Base-by-base conservation (phyloP, 176 grass and related monocot species). In the Aegilops bicornis region DNA sequence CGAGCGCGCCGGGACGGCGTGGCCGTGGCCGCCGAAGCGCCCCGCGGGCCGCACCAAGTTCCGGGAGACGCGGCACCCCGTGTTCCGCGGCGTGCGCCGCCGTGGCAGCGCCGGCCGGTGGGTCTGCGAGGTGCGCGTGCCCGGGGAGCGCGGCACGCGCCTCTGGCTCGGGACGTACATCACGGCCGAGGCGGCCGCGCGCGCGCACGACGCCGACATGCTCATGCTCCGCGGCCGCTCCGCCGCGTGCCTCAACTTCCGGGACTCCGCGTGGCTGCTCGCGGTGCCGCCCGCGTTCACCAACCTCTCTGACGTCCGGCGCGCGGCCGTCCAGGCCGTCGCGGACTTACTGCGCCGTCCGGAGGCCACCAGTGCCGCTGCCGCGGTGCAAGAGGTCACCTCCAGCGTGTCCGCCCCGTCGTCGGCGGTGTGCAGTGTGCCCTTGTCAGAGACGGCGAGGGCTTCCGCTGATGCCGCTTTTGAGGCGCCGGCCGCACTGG, bases 161-260 rank as follows among this genome's bases (percentile, higher is more conserved):
- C 91, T 97, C 33, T 97, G 92, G 92, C 90, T 97, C 14, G 95
- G 95, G 7, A 92, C 92, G 43, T 97, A 87, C 86, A 20, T 66
- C 22, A 83, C 90, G 75, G 92, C 90, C 20, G 95, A 97, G 73
- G 48, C 83, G 9, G 95, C 92, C 2, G 95, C 95, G n/a, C 84
- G 92, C 32, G 95, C 95, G 1, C 92, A 97, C 87, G 95, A 97
- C 77, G 90, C 91, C 13, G 95, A 87, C 1, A 80, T 84, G 36
- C 83, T 97, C 78, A 90, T 87, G 10, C 85, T 94, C 10, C 39
- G 86, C 3, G 84, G 92, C 27, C 33, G 75, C 58, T 61, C 50
- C 25, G 73, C 73, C 73, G 43, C 73, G 1, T 76, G 73, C 43
- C 73, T 76, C 43, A 76, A 76, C 45, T 76, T 76, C 45, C 73